Base-by-base conservation (phyloP, 2,329 filamentous ascomycete species). In the Coniella lustricola region DNA sequence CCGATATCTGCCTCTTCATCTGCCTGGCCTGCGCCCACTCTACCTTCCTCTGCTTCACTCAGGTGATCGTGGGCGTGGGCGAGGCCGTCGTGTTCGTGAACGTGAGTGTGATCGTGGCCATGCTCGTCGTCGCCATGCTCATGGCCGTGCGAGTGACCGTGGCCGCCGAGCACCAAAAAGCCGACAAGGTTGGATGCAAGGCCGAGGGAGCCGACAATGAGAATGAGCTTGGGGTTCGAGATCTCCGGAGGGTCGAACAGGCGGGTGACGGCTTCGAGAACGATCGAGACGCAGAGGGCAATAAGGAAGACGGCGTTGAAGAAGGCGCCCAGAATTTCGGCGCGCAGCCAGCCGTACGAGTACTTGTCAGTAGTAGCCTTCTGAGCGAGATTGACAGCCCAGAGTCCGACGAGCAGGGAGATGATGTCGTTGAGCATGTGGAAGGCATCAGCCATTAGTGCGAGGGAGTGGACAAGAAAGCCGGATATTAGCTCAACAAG, bases 361-460 rank as follows among this genome's bases (percentile, higher is more conserved):
- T 93, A 98, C 66, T 85, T 87, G 60, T 95, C 90, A 8, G 90
- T 94, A 0, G 84, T 87, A 56, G 84, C 87, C 60, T 87, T 82
- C 64, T 87, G 87, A 21, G 90, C 88, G 44, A 94, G 87, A 54
- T 85, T 87, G 47, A 98, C 93, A 46, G 93, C 93, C 91, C 93
- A 98, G 35, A 97, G 69, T 55, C 93, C 93, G 54, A 98, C 91
- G 49, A 84, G 78, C 13, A 98, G 74, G 1, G 93, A 97, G 53
- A 98, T 84, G 59, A 98, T 93, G 79, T 98, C 93, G 73, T 98
- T 98, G 53, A 98, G 76, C 93, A 98, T 98, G 70, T 98, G 93
- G 67, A 98, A 98, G 52, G 93, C 90, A 72, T 98, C 93, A 46
- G 93, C 93, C 63, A 94, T 90, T 51, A 98, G 78, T 33, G 93